Base-by-base conservation (phyloP, 345 rosid genomes). In the Schrenkiella parvula region DNA sequence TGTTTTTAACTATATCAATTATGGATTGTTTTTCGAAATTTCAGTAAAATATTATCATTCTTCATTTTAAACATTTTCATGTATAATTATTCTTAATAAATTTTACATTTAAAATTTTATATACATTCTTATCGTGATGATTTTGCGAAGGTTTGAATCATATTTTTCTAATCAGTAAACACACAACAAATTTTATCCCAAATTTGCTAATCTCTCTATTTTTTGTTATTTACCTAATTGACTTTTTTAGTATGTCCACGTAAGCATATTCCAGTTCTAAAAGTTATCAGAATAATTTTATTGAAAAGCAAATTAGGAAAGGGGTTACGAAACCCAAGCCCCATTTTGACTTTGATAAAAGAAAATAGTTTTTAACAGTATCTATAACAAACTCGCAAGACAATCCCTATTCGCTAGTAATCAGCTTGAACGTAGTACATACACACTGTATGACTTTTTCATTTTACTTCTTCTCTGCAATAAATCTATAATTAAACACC, bases 191-290 rank as follows among this genome's bases (percentile, higher is more conserved):
- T 42, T 9, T 12, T 0, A 3, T 34, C 25, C 25, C 1, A 23
- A 34, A 8, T 8, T 34, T 9, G 34, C 34, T 7, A 31, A 34
- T 8, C 11, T 34, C 11, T 34, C 8, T 32, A 34, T 1, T 2
- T 31, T 31, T 31, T 21, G n/a, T 22, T 21, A 11, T 22, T 48
- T 1, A 11, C 6, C 54, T 48, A 11, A 48, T 4, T 22, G 13
- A 48, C 13, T 10, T 48, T 48, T 48, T 4, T n/a, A 48, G 25
- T 28, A 87, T 75, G 84, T 83, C 28, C 53, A 39, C 53, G 38
- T 8, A 41, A 18, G 32, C 23, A 8, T 70, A 10, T 35, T 42
- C 4, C 21, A 11, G 19, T 6, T 52, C 5, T 13, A 12, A 66
- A 23, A 66, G 10, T 19, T 55, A 43, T 19, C 22, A 29, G 19